These are phyloP conservation scores for Fragaria vesca DNA, from an alignment of 306 rosid genomes.

Conservation along the genomic window DNA sequence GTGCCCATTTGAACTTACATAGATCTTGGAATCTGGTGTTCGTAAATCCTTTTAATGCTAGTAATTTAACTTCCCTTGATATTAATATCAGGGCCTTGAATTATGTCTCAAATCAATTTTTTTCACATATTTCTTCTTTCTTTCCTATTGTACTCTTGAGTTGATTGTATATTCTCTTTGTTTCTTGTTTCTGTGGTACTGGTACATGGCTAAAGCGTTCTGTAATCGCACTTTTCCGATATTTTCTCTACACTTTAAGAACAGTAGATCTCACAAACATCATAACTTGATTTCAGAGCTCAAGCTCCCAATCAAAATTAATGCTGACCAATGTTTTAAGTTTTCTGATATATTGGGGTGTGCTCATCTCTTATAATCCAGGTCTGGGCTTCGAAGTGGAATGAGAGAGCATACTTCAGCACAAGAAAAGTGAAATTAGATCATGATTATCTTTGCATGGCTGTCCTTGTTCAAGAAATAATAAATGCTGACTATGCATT, in stretches of 20 bases:
- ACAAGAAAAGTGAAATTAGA: slow-evolving; percentile 86
- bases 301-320: neutral
- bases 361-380: slow-evolving; percentile 34
- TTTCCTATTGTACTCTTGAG: neutral
- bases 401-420: slow-evolving; percentile 97
- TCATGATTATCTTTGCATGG: slow-evolving; percentile 93
- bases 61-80: neutral
- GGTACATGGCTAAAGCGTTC: neutral
- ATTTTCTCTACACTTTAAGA: neutral
- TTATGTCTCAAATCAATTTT: neutral
- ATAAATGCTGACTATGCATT: slow-evolving; percentile 96
- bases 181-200: neutral
- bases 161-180: neutral
- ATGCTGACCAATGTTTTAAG: slow-evolving; percentile 11
- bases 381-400: slow-evolving; percentile 99
- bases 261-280: neutral
- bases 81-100: neutral
- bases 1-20: neutral
- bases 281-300: neutral
- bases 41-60: slow-evolving; percentile 2
- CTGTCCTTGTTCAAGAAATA: slow-evolving; percentile 97
- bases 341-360: slow-evolving; percentile 17
- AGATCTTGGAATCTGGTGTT: neutral
- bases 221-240: neutral
- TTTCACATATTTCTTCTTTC: neutral